Evolutionary conservation across 2,329 filamentous ascomycete species (phyloP), one percentile per base, ranked within the genome.

Genomic region (Talaromyces rugulosus): DNA sequence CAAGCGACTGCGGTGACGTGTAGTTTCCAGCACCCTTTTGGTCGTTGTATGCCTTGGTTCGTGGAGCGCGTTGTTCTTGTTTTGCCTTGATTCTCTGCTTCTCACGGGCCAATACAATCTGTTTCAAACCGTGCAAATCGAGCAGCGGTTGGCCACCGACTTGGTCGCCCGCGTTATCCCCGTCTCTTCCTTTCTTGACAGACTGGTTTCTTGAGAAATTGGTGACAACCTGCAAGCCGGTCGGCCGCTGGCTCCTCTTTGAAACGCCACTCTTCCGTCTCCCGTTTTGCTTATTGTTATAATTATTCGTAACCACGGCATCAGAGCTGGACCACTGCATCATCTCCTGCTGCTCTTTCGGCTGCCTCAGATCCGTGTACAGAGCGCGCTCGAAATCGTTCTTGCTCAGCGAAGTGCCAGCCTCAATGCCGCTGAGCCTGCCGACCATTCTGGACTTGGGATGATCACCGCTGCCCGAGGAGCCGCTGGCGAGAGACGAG

Each of bases 171-270:
- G 59, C 60, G 4, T 63, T 63, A 28, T 62, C 62, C 28, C 64
- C 44, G 11, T 53, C 16, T 31, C 28, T 14, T 31, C 27, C 16
- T 23, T 53, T 53, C 30, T 7, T 16, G 3, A 31, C 30, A 53
- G 50, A 12, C 28, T 18, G 28, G 30, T 53, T 31, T 53, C 64
- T 59, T 0, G 72, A 69, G 61, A 81, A 78, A 61, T 78, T 72
- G 11, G 78, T 80, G 18, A 79, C 72, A 34, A 81, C 63, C 61
- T 79, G 80, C 60, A 81, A 61, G 2, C 76, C 77, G 5, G 76
- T 69, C 0, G 74, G 75, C 34, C 68, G 67, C 28, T 71, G 69
- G 28, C 67, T 71, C 63, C 68, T 72, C 59, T 66, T 67, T 28
- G 60, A 60, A 34, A 68, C 65, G 23, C 66, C 65, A 11, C 65